A percentile compares a stretch with the other conserved stretches of the same genome.
phyloP scores from a whole-genome alignment of 2,329 filamentous ascomycete genomes.

The Beauveria pseudobassiana region DNA sequence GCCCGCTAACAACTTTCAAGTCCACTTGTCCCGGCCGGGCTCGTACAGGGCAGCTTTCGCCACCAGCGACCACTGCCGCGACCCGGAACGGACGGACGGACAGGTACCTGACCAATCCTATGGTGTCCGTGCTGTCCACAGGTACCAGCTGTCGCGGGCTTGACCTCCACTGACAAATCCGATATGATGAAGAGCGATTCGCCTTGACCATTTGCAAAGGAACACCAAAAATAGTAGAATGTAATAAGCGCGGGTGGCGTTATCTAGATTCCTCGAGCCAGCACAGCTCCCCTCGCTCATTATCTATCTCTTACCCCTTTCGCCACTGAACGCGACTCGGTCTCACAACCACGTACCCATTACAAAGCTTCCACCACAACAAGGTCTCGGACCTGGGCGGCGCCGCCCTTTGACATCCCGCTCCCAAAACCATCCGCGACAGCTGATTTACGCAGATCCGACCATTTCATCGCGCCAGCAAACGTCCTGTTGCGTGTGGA shows the following conservation, averaged over 20 bases:
- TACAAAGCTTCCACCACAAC: neutral
- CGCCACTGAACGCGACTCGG: neutral
- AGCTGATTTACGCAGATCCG: neutral
- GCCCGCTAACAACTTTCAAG: neutral
- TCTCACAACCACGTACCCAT: neutral
- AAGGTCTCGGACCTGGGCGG: neutral
- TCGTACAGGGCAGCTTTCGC: neutral
- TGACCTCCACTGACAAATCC: constrained; percentile 7
- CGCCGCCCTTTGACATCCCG: neutral
- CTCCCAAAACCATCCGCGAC: neutral
- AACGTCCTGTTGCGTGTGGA: neutral
- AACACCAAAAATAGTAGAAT: no score
- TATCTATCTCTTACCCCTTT: neutral
- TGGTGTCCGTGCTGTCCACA: neutral
- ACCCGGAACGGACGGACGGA: neutral
- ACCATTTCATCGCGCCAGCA: neutral
- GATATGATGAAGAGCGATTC: neutral
- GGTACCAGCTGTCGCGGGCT: neutral
- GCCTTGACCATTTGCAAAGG: no score
- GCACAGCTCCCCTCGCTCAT: no score
- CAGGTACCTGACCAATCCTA: constrained; percentile 5
- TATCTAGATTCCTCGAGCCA: no score
- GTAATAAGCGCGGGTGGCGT: no score
- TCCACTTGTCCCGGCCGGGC: neutral
- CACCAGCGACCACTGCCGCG: neutral